Evolutionary conservation across 2,329 filamentous ascomycete genomes (phyloP), one percentile per base, ranked within the genome.

Genomic region (Mariannaea sp.): DNA sequence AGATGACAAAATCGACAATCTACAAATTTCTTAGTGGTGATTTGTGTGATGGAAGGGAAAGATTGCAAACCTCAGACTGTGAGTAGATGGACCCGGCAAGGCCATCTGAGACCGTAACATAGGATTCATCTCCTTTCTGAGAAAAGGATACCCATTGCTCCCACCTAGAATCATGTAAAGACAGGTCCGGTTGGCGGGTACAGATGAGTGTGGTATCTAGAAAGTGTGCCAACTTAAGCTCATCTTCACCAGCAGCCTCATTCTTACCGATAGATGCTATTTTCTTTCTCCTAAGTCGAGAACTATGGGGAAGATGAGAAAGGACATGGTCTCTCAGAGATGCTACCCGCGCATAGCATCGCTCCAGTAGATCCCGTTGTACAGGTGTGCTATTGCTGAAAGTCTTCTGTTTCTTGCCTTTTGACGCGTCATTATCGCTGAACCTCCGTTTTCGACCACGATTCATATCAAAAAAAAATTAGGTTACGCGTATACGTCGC

Each of bases 1-100:
- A 92, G 35, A 97, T 83, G 22, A 83, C 81, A 70, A 89, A 91
- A 66, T 92, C 87, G 36, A 93, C 79, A 61, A 93, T 82, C 88
- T 92, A 62, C 46, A n/a, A 43, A 24, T 5, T 24, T 13, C 64
- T 64, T 53, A 64, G 57, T 36, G 29, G n/a, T n/a, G 12, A 30
- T 13, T 9, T 17, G 27, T 3, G 10, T 13, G 10, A 17, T 41
- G 44, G 16, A 43, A 24, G 59, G 46, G 50, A 45, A n/a, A 33
- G 33, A 17, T 16, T 27, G 52, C 62, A 46, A 44, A 89, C 87
- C 77, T 90, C 87, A 19, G 80, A 77, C 65, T 90, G 87, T 4
- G 78, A 83, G 64, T 77, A 84, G 5, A 73, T 62, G 3, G 74
- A 76, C 6, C 72, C 72, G 20, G 71, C 58, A 40, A 74, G 70